Conservation (phyloP, 2,329 filamentous ascomycete genomes). For the Curvularia verruculosa region DNA sequence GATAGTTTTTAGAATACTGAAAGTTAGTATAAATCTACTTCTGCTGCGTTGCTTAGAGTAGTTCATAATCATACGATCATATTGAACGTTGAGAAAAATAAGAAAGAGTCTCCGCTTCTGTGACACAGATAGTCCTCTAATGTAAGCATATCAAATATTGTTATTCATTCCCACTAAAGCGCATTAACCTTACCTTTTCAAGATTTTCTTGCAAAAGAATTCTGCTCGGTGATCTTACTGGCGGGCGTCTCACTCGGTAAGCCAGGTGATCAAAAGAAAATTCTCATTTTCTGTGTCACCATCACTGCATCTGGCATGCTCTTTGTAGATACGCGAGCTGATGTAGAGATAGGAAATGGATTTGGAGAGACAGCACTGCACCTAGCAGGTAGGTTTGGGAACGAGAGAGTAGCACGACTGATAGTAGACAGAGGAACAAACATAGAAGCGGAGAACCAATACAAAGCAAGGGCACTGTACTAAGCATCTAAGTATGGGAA, state of each 20-base stretch:
- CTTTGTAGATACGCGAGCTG: neutral
- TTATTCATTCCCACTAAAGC: neutral
- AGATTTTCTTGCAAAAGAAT: neutral
- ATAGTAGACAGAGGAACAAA: neutral
- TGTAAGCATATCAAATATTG: constrained; percentile 5
- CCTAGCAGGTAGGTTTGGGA: neutral
- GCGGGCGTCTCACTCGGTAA: neutral
- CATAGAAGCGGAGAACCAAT: neutral
- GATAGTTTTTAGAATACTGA: too few species aligned
- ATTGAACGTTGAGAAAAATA: neutral
- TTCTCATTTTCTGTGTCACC: neutral
- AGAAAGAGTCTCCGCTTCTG: neutral
- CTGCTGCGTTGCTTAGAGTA: neutral
- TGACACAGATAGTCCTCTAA: neutral
- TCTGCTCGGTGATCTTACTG: neutral
- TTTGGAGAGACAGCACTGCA: constrained; percentile 1
- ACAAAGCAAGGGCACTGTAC: neutral
- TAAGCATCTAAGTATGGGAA: neutral
- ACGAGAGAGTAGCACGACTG: neutral
- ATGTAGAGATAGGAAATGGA: neutral
- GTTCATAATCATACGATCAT: neutral
- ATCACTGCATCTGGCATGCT: neutral
- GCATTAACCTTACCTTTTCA: neutral
- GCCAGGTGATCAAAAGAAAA: too few species aligned
- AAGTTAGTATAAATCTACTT: neutral